Conservation (phyloP, 164 flowering plant genomes). For the Santalum album region DNA sequence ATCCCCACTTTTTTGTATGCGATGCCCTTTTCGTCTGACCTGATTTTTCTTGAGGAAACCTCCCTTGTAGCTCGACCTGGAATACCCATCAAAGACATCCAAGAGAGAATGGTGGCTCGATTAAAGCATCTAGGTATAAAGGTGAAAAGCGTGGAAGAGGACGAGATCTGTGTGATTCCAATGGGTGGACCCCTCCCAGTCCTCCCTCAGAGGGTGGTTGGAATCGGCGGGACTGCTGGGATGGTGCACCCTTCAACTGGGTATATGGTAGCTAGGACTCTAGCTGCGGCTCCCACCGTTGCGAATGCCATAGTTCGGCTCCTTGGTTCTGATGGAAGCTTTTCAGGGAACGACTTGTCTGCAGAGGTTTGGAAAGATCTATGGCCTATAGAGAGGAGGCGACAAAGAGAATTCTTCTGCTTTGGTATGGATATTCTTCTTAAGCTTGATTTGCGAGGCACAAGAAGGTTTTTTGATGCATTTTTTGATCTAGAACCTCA, state of each 20-base stretch:
- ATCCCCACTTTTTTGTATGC: conserved; percentile 91
- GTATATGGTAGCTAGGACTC: conserved; percentile 90
- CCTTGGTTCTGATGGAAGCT: conserved; percentile 37
- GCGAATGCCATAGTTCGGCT: conserved; percentile 60
- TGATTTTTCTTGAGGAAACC: conserved; percentile 89
- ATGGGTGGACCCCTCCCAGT: conserved; percentile 98
- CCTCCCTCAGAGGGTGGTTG: conserved; percentile 79
- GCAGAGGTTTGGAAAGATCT: conserved; percentile 72
- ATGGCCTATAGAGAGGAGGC: conserved; percentile 82
- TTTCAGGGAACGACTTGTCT: conserved; percentile 50
- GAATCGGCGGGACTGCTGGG: conserved; percentile 94
- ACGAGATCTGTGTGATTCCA: conserved; percentile 81
- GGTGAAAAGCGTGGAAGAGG: conserved; percentile 80
- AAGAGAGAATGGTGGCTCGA: conserved; percentile 85
- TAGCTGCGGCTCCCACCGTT: conserved; percentile 84
- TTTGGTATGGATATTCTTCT: conserved; percentile 93
- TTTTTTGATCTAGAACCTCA: conserved; percentile 83
- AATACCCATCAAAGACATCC: conserved; percentile 59
- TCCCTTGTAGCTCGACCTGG: conserved; percentile 94
- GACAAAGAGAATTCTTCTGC: conserved; percentile 90
- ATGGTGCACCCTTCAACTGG: conserved; percentile 99
- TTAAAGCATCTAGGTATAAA: conserved; percentile 78
- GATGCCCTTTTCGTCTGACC: conserved; percentile 80
- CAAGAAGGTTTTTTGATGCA: conserved; percentile 83
- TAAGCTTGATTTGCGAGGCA: conserved; percentile 71